Evolutionary conservation across 768 basidiomycete genomes (phyloP), one percentile per base, ranked within the genome.

Genomic region (Tylopilus sp.): DNA sequence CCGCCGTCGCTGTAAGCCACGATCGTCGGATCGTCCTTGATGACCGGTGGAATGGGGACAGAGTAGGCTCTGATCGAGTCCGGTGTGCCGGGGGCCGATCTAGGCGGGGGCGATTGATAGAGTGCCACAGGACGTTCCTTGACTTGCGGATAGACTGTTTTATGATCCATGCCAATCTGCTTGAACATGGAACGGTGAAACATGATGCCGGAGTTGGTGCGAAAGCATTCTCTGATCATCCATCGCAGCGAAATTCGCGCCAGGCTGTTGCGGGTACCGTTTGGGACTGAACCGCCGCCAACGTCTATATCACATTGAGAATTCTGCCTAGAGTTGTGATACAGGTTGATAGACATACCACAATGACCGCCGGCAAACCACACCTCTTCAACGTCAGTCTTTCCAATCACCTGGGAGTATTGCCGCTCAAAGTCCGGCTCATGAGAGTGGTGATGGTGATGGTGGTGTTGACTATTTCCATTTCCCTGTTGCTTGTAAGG

Each of bases 331-430:
- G 7, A 18, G 3, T 22, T 13, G 23, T 40, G 8, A 6, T 30
- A 21, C 15, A 15, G 26, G 35, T 11, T 4, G n/a, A 26, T 8
- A 23, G 22, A 69, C 76, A 26, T 56, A 86, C 88, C 86, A 41
- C 79, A 80, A 57, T 91, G 88, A 57, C 77, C 80, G 0, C 88
- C 88, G 4, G 86, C 67, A 57, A 91, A 91, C 88, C 89, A 91
- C 1, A 91, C 89, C 57, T 91, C 88, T 44, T 80, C 74, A 4
- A 88, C 80, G 51, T 89, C 71, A 1, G 88, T 89, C 46, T 63
- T 40, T n/a, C 64, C 59, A 22, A 68, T 65, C 4, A 68, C 64
- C n/a, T 48, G 56, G 55, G 73, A 65, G 44, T 74, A 79, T 22
- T 69, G 64, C 0, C 53, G 56, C 50, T 82, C 79, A 11, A 77